phyloP scores from a whole-genome alignment of 805 yeast species.

The Candida krabiensis region DNA sequence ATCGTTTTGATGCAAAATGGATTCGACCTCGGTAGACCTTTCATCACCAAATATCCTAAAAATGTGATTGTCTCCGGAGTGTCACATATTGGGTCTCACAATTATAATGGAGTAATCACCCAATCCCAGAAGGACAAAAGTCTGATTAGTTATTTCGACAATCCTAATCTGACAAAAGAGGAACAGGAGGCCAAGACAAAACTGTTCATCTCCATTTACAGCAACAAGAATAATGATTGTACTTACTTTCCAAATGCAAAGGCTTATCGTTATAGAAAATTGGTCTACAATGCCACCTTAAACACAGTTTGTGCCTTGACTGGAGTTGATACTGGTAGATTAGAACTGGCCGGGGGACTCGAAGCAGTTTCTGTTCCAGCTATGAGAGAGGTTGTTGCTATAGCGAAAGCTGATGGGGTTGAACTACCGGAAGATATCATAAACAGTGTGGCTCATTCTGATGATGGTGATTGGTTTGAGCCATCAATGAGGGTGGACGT shows the following conservation, averaged over 20 bases:
- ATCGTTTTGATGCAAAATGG: conserved; percentile 68
- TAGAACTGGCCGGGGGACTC: conserved; percentile 44
- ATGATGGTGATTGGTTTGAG: conserved; percentile 55
- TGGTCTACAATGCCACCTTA: conserved; percentile 67
- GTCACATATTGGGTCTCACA: conserved; percentile 61
- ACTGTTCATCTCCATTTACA: conserved; percentile 47
- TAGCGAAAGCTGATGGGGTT: conserved; percentile 71
- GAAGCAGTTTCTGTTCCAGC: conserved; percentile 51
- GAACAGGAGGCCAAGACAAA: conserved; percentile 35
- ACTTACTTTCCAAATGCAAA: conserved; percentile 43
- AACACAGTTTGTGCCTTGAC: conserved; percentile 64
- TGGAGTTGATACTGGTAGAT: conserved; percentile 58
- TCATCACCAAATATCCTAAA: conserved; percentile 50
- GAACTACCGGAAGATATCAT: conserved; percentile 48
- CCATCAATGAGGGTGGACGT: conserved; percentile 74
- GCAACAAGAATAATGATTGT: conserved; percentile 42
- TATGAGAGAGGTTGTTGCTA: conserved; percentile 62
- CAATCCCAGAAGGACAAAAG: conserved; percentile 49
- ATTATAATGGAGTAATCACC: conserved; percentile 45
- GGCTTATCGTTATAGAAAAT: conserved; percentile 60
- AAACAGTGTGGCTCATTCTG: conserved; percentile 52
- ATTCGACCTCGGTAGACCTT: conserved; percentile 58
- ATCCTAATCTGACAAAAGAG: conserved; percentile 34
- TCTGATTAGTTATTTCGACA: conserved; percentile 51
- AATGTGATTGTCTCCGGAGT: conserved; percentile 60